Conservation (phyloP, 2,329 filamentous ascomycete species). For the Cladosporium sp. region DNA sequence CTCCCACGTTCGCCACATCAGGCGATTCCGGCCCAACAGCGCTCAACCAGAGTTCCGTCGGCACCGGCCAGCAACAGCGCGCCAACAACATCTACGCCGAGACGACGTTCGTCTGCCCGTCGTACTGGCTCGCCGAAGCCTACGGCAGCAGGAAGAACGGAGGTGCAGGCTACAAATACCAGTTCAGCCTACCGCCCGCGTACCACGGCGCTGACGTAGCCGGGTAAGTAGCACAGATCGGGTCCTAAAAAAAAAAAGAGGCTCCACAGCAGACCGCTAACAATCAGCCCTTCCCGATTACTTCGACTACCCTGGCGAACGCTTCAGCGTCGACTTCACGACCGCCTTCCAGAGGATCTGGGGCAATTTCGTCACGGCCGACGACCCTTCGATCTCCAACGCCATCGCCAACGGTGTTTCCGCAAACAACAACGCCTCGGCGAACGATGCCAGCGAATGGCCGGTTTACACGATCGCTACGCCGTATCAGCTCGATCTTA, state of each 20-base stretch:
- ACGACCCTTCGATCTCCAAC: background rate
- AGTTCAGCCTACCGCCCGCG: background rate
- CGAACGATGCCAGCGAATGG: background rate
- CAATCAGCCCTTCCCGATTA: background rate
- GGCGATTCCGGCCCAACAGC: constrained; percentile 45
- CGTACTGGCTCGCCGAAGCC: constrained; percentile 57
- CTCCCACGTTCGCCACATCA: constrained; percentile 33
- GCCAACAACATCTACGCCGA: constrained; percentile 56
- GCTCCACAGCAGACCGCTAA: background rate
- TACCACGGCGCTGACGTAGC: background rate
- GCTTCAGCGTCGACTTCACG: background rate
- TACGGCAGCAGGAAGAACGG: constrained; percentile 38
- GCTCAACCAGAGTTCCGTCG: constrained; percentile 51
- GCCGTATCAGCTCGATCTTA: background rate
- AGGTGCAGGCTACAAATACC: background rate
- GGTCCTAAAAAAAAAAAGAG: too few species aligned
- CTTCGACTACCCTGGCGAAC: background rate
- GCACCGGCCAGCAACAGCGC: constrained; percentile 57
- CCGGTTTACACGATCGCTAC: background rate
- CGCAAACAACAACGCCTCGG: background rate
- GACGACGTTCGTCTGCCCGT: constrained; percentile 56
- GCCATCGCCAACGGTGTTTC: background rate
- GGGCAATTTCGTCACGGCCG: background rate
- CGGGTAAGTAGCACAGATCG: background rate
- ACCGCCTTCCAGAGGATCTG: background rate